Evolutionary conservation across 306 rosid genomes (phyloP), one percentile per base, ranked within the genome.

Genomic region (Castanea crenata): DNA sequence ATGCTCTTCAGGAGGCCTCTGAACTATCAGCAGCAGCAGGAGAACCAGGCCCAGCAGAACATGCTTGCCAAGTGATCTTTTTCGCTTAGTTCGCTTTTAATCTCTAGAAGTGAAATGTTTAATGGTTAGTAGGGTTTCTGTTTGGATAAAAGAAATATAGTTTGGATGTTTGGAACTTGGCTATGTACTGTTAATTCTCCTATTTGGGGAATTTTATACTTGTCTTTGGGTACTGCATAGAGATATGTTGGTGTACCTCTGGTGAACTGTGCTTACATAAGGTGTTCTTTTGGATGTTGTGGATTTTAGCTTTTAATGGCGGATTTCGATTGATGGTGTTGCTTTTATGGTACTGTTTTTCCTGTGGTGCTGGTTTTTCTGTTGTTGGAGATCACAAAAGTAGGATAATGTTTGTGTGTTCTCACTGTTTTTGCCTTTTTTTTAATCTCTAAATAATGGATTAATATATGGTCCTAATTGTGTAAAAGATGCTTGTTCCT

Each of bases 1-100:
- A 92, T 94, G 99, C 97, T 94, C 25, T 94, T 94, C 88, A 91
- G 97, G 91, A 94, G 99, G 93, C 92, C 97, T 9, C 81, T 94
- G 84, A 90, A 90, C 85, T 94, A 73, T 75, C 99, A 92, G 86
- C 98, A 86, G 75, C 98, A 87, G 85, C 97, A 88, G 84, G 98
- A 94, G 81, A 88, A 75, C 74, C 97, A 88, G 77, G 86, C 96
- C 29, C 93, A 92, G 79, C 92, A 79, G 55, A 79, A 79, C 82
- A 77, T 84, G 86, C 89, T 88, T 81, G 93, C 86, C 49, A 89
- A 91, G 79, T 91, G 87, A 86, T 74, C 35, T 27, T 46, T 69
- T 25, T 55, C 61, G 8, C 31, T 46, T 27, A 25, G 10, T 49
- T 25, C 7, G n/a, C 29, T 13, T 54, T 67, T 62, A 21, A 78